phyloP scores from a whole-genome alignment of 192 early-diverging fungal genomes.

The Umbelopsis vinacea region DNA sequence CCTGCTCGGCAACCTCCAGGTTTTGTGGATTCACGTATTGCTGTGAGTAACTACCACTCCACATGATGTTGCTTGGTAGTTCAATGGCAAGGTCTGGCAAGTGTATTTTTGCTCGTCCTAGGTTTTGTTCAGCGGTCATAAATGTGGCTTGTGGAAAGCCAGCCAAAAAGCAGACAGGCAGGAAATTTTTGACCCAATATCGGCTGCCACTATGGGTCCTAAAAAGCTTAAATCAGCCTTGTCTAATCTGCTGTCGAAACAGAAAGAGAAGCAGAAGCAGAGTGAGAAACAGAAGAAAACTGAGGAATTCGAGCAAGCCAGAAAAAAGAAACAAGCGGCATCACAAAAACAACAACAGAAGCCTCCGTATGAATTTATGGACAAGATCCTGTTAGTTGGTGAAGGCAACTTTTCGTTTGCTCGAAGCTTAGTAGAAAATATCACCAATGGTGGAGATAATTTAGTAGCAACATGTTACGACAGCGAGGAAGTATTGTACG shows the following conservation, averaged over 20 bases:
- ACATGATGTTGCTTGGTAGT: slow-evolving; percentile 19
- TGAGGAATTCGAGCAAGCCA: background rate
- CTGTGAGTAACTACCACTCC: slow-evolving; percentile 33
- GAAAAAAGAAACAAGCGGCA: background rate
- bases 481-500: slow-evolving; percentile 57
- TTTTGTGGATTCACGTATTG: slow-evolving; percentile 38
- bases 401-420: slow-evolving; percentile 98
- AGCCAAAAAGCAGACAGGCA: background rate
- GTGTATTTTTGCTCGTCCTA: background rate
- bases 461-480: slow-evolving; percentile 83
- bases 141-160: background rate
- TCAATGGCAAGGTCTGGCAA: background rate
- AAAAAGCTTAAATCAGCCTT: slow-evolving; percentile 19
- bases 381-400: slow-evolving; percentile 77
- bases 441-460: slow-evolving; percentile 59
- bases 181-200: background rate
- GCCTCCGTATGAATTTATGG: slow-evolving; percentile 24
- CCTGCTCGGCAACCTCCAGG: slow-evolving; percentile 32
- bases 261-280: slow-evolving; percentile 16
- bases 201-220: background rate
- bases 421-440: slow-evolving; percentile 60
- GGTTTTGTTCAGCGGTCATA: background rate
- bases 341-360: slow-evolving; percentile 1
- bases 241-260: background rate
- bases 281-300: background rate